These are phyloP conservation scores for Trametes maxima DNA, from an alignment of 768 basidiomycete species.

Conservation along the genomic window DNA sequence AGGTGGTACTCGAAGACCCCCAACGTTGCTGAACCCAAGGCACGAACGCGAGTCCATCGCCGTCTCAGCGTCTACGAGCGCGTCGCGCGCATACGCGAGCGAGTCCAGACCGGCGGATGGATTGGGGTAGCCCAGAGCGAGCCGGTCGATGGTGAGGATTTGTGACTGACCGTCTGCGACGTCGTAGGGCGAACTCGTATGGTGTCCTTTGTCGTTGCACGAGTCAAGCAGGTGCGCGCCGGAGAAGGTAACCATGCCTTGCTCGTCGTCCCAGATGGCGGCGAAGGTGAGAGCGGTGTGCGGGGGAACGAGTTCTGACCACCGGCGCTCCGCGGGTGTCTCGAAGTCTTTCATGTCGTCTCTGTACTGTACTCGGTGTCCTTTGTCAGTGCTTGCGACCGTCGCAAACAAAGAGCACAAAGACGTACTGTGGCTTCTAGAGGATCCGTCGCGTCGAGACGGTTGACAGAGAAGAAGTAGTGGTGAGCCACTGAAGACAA, in stretches of 20 bases:
- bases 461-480: background rate
- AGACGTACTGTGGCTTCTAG: conserved; percentile 1
- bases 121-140: conserved; percentile 15
- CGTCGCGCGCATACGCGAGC: conserved; percentile 26
- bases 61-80: conserved; percentile 26
- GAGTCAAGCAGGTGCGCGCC: conserved; percentile 47
- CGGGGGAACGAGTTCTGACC: conserved; percentile 61
- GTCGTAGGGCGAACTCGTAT: conserved; percentile 28
- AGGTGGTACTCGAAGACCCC: conserved; percentile 16
- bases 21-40: conserved; percentile 8
- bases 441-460: background rate
- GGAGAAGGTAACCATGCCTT: conserved; percentile 60
- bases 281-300: conserved; percentile 60
- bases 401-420: background rate
- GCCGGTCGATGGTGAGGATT: conserved; percentile 32
- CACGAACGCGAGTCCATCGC: conserved; percentile 25
- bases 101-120: conserved; percentile 16
- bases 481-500: background rate
- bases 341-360: conserved; percentile 16
- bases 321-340: conserved; percentile 37
- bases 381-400: background rate
- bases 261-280: conserved; percentile 59
- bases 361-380: background rate
- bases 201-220: conserved; percentile 14
- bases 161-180: conserved; percentile 30